phyloP scores from a whole-genome alignment of 768 basidiomycete genomes.

The Termitomyces sp. region DNA sequence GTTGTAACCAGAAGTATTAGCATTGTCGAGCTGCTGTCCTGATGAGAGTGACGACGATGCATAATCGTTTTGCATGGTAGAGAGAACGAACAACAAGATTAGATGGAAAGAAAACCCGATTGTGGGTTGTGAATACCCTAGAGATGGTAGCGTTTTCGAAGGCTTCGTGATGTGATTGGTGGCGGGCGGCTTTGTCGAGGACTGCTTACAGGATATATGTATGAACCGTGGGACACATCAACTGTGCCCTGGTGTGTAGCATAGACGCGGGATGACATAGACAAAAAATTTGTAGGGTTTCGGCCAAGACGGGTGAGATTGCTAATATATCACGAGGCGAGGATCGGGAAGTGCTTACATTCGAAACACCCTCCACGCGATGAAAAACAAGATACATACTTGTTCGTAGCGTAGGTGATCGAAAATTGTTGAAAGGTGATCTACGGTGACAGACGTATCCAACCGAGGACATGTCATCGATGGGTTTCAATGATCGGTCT shows the following conservation, averaged over 20 bases:
- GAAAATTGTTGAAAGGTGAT: background rate
- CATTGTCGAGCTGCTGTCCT: background rate
- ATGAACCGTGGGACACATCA: slow-evolving; percentile 11
- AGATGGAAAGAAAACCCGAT: background rate
- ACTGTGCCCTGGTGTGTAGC: background rate
- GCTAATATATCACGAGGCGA: background rate
- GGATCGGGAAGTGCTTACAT: background rate
- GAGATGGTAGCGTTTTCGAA: slow-evolving; percentile 3
- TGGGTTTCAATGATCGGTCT: background rate
- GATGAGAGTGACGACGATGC: background rate
- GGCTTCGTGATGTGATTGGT: slow-evolving; percentile 7
- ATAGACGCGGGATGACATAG: background rate
- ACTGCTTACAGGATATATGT: slow-evolving; percentile 1
- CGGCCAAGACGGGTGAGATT: background rate
- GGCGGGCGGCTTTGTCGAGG: background rate
- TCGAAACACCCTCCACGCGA: background rate
- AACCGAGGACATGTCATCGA: background rate
- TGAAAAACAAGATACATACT: background rate
- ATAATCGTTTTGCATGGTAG: slow-evolving; percentile 1
- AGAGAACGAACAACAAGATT: background rate
- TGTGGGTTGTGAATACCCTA: background rate
- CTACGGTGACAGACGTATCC: background rate
- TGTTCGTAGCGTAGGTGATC: background rate
- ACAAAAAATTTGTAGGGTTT: background rate
- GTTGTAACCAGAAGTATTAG: background rate